Base-by-base conservation (phyloP, 441 rosid genomes). In the Croton laevigatus region DNA sequence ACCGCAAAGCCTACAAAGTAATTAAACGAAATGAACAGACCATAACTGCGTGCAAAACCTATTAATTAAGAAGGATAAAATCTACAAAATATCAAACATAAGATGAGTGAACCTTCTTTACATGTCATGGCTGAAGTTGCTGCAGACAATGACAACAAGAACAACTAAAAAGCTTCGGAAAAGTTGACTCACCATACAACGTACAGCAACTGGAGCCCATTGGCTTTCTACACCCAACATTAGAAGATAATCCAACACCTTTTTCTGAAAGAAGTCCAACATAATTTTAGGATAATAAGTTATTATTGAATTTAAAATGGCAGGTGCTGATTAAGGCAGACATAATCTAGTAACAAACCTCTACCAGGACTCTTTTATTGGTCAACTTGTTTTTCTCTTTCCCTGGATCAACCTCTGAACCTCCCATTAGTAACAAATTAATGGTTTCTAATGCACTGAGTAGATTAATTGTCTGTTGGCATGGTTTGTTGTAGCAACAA, bases 381-480 rank as follows among this genome's bases (percentile, higher is more conserved):
- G 94, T 86, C 76, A 85, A 76, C 83, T 80, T 91, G 81, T 90
- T 87, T 45, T 90, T 74, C 74, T 91, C 98, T 73, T 85, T 90
- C 62, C 87, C 91, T 70, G 86, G 82, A 19, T 92, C 97, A 52
- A 81, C 73, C 69, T 79, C 91, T 68, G 90, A 79, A 76, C 86
- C 89, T 78, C 97, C 93, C 82, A 78, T 77, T 71, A 90, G 82
- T 78, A 96, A 82, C 86, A 91, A 85, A 74, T 83, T 88, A 81
- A 96, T 81, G 53, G 99, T 96, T 79, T 89, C 97, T 74, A 96
- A 82, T 53, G 85, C 91, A 73, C 93, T 78, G 74, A 93, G 98
- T 71, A 91, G 78, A 84, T 93, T 93, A 65, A 89, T 88, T 79
- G 98, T 95, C 99, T 96, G 93, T 96, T 87, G 90, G 90, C 92